A percentile compares a stretch with the other conserved stretches of the same genome.
Conservation (phyloP, 1,284 basidiomycete species). For the Cryptococcus sp. region DNA sequence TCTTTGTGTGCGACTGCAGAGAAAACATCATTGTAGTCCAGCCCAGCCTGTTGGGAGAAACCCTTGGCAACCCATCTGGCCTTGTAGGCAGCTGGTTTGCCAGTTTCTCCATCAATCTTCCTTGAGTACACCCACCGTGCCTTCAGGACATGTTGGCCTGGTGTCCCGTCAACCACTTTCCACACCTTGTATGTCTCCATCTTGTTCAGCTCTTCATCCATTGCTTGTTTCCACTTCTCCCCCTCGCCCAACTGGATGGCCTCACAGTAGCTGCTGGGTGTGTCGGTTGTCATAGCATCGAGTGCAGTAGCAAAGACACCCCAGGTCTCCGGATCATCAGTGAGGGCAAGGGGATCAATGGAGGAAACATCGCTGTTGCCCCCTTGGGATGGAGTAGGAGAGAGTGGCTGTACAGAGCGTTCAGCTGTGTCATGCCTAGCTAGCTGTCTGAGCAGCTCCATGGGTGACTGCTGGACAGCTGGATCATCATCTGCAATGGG, state of each 20-base stretch:
- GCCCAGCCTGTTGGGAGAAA: conserved; percentile 9
- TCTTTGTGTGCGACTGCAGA: conserved; percentile 25
- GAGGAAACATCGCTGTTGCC: neutral
- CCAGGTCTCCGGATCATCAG: neutral
- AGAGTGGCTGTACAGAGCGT: too few species aligned
- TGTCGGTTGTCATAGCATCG: too few species aligned
- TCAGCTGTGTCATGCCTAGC: too few species aligned
- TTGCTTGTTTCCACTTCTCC: conserved; percentile 17
- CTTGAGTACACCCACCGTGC: conserved; percentile 14
- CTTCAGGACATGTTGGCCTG: neutral
- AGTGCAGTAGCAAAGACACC: too few species aligned
- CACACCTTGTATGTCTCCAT: conserved; percentile 24
- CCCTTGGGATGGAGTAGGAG: too few species aligned
- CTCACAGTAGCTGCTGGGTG: neutral
- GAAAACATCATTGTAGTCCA: conserved; percentile 24
- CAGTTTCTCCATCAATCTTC: conserved; percentile 18
- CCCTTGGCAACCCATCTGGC: conserved; percentile 18
- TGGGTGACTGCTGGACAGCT: too few species aligned
- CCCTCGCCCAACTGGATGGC: conserved; percentile 3
- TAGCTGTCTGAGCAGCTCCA: too few species aligned
- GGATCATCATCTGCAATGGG: too few species aligned
- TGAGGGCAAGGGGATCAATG: neutral
- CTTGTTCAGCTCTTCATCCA: conserved; percentile 15
- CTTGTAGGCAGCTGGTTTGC: conserved; percentile 11
- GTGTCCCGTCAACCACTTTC: conserved; percentile 1